Evolutionary conservation across 495 filamentous ascomycete species (phyloP), one percentile per base, ranked within the genome.

Genomic region (Podospora pseudocomata): DNA sequence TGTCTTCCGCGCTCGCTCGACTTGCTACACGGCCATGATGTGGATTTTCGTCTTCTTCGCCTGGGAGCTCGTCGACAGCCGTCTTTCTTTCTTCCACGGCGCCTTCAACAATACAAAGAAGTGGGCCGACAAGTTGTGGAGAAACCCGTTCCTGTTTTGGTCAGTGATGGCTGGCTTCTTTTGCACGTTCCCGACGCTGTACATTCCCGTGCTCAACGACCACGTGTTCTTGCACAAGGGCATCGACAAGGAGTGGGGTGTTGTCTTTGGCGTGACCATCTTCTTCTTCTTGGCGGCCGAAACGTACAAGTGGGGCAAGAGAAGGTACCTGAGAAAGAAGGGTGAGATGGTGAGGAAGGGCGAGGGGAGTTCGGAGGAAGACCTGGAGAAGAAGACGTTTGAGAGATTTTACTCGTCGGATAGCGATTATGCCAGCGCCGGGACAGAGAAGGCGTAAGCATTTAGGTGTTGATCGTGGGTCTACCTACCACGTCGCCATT

Each of bases 111-210:
- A 82, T 19, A 75, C 77, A 1, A 80, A 77, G 13, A 76, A 74
- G 61, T 84, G 85, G 67, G 84, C 86, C 0, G 78, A 86, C 57
- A 88, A 90, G 49, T 74, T 92, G 32, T 92, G 89, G 85, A 78
- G 81, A 15, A 93, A 93, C 77, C 80, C 83, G 30, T 92, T 93
- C 70, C 77, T 93, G 27, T 92, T 93, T 82, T 92, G 85, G 86
- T 84, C 89, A 26, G 86, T 93, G 20, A 75, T 90, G 9, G 79
- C 86, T 15, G 91, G 89, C 0, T 89, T 90, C 66, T 65, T 90
- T 5, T 85, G 87, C 64, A 83, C 91, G 1, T 92, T 92, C 69
- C 89, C 90, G 0, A 86, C 88, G 0, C 82, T 93, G 0, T 92
- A 93, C 71, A 89, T 93, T 26, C 91, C 91, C 0, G 86, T 84